Base-by-base conservation (phyloP, 2,329 filamentous ascomycete species). In the Rhynchosporium graminicola region DNA sequence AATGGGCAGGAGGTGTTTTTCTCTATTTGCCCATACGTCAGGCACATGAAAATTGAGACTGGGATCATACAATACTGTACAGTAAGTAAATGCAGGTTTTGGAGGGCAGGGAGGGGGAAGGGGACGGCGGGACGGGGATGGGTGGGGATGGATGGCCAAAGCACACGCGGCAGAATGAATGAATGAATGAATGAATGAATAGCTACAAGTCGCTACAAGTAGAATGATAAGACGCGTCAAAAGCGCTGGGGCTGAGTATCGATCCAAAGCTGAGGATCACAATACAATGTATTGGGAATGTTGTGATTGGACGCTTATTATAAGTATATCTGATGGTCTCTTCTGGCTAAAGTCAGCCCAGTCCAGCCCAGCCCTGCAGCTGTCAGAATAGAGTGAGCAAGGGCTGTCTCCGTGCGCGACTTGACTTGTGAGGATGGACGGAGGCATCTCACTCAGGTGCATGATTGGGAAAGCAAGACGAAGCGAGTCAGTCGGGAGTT, bases 21-120 rank as follows among this genome's bases (percentile, higher is more conserved):
- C 15, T 15, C 45, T 60, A 57, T 64, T 64, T 64, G 54, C 57
- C 55, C 63, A 56, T 64, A 66, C 64, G 64, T 66, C 64, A 66
- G 64, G 61, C 54, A 59, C 58, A 52, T 59, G 60, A 56, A 59
- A 47, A 40, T 38, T 52, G 48, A 26, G 60, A 51, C 63, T 31
- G 50, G 61, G 63, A 61, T 61, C 2, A 20, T 20, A 20, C 20
- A 20, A 20, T 20, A 20, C 20, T 20, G 20, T 20, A 20, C n/a
- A n/a, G 20, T 20, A 20, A 20, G 20, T 20, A 12, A 29, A 57
- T 55, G 63, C 63, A 62, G 48, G 54, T 61, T 65, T 63, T 60
- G 42, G 38, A 57, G 45, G 45, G 45, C 6, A 8, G 45, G 10
- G 15, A 8, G 45, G 10, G 15, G 10, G 45, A 7, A 48, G 10